phyloP scores from a whole-genome alignment of 345 rosid species.

The Eucalyptus albens region DNA sequence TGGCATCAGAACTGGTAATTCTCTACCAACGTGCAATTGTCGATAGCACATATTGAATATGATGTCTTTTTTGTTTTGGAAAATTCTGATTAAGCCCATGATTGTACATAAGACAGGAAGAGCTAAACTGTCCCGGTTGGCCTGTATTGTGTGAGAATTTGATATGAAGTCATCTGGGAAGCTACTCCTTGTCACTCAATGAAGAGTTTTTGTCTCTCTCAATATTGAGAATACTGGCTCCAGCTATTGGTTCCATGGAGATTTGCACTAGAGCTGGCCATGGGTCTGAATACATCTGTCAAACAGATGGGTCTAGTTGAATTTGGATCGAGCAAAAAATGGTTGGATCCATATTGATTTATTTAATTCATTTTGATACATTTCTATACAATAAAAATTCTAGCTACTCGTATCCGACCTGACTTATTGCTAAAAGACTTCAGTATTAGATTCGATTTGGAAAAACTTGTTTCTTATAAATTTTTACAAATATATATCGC shows the following conservation, averaged over 20 bases:
- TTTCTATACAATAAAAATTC: too few relatives aligned
- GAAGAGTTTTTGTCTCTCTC: neutral
- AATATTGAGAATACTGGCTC: neutral
- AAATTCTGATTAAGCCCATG: neutral
- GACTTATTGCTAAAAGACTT: too few relatives aligned
- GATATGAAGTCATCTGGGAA: neutral
- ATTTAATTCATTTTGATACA: too few relatives aligned
- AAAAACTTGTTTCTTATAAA: too few relatives aligned
- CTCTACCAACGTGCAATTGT: neutral
- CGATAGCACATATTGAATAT: neutral
- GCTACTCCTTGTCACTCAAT: neutral
- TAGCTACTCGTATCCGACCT: too few relatives aligned
- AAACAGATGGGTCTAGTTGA: too few relatives aligned
- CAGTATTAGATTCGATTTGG: too few relatives aligned
- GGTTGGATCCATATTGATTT: too few relatives aligned
- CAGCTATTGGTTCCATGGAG: neutral
- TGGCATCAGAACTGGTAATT: neutral
- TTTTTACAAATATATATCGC: too few relatives aligned
- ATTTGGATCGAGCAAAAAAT: too few relatives aligned
- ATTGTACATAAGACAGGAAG: neutral
- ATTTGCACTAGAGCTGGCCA: neutral
- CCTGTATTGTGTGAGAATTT: neutral
- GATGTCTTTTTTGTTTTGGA: neutral
- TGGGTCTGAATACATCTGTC: neutral
- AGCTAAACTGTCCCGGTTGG: neutral